These are phyloP conservation scores for Naganishia friedmannii DNA, from an alignment of 768 basidiomycete genomes.

Conservation along the genomic window DNA sequence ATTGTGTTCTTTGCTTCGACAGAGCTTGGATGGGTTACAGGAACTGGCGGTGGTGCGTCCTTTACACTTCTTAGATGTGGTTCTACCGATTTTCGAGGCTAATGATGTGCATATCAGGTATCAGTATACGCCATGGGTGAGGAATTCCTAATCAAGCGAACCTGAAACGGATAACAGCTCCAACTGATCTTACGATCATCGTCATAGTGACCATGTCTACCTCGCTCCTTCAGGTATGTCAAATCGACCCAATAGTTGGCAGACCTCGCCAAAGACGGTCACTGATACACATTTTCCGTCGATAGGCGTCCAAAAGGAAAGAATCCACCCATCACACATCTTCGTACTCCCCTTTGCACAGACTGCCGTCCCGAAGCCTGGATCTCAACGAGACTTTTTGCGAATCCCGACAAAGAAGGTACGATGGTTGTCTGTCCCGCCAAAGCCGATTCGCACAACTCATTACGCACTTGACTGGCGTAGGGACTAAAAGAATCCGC, in stretches of 20 bases:
- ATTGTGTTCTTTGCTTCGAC: neutral
- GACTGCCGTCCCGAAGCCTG: conserved; percentile 58
- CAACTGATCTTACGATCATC: neutral
- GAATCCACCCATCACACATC: conserved; percentile 76
- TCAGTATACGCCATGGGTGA: conserved; percentile 63
- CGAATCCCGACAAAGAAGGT: conserved; percentile 64
- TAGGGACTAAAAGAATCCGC: conserved; percentile 72
- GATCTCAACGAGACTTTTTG: conserved; percentile 71
- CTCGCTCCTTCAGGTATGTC: conserved; percentile 66
- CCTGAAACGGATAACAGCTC: neutral
- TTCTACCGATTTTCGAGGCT: neutral
- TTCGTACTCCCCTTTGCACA: conserved; percentile 82
- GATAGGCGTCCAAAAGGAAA: conserved; percentile 75
- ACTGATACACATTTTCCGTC: conserved; percentile 42
- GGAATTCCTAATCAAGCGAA: neutral
- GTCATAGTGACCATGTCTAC: conserved; percentile 64
- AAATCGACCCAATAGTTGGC: neutral
- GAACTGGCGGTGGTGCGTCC: conserved; percentile 62
- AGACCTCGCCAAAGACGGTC: neutral
- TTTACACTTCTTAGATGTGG: too few species aligned
- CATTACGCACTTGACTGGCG: neutral
- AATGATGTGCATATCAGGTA: conserved; percentile 55
- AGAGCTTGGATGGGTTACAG: conserved; percentile 83
- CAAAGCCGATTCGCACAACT: neutral
- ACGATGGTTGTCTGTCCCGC: neutral